Evolutionary conservation across 2,329 filamentous ascomycete species (phyloP).

Genomic region (Zymoseptoria brevis): DNA sequence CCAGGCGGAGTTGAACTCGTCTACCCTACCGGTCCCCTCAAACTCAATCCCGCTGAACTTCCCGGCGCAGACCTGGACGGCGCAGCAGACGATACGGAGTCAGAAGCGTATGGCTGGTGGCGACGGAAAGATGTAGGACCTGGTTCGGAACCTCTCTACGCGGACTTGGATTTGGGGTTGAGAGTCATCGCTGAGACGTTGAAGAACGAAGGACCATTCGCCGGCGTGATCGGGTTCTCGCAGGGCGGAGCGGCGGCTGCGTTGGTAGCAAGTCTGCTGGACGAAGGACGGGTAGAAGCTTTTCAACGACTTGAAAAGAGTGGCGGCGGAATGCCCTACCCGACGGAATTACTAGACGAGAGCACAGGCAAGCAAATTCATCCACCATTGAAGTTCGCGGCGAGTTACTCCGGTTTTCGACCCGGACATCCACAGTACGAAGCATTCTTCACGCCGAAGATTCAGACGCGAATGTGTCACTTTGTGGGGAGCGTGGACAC

Average conservation of each 20-base stretch:
- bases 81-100: constrained; percentile 30
- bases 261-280: constrained; percentile 65
- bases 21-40: constrained; percentile 41
- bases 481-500: constrained; percentile 77
- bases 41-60: constrained; percentile 40
- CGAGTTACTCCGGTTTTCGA: constrained; percentile 71
- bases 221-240: constrained; percentile 74
- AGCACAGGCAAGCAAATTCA: constrained; percentile 36
- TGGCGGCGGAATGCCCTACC: constrained; percentile 44
- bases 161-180: constrained; percentile 62
- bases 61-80: constrained; percentile 43
- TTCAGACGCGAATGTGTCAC: constrained; percentile 71
- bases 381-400: constrained; percentile 58
- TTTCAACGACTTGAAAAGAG: constrained; percentile 38
- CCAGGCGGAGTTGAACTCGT: constrained; percentile 38
- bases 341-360: constrained; percentile 39
- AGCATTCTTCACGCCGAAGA: constrained; percentile 66
- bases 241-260: constrained; percentile 68
- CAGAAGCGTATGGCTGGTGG: constrained; percentile 75
- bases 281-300: constrained; percentile 43
- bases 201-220: constrained; percentile 56
- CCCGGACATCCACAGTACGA: constrained; percentile 53
- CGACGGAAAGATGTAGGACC: constrained; percentile 48
- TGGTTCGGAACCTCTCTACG: constrained; percentile 53
- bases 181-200: constrained; percentile 54